Evolutionary conservation across 148 eudicot species (phyloP).

Genomic region (Nyssa sinensis): DNA sequence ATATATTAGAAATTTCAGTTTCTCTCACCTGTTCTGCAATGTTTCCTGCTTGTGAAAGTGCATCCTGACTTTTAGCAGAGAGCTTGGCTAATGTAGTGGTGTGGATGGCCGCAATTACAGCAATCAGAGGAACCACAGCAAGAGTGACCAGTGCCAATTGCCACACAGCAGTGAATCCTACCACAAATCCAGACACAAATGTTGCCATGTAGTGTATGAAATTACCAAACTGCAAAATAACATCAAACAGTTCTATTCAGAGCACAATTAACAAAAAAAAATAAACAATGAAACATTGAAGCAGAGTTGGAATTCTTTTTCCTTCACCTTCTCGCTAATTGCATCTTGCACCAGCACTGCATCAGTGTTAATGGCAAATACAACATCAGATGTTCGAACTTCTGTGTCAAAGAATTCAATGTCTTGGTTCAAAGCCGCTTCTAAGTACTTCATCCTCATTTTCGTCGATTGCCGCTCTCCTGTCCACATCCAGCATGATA

Average conservation of each 20-base stretch:
- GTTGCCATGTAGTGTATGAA: conserved; percentile 97
- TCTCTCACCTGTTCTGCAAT: conserved; percentile 83
- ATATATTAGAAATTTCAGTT: too few species aligned
- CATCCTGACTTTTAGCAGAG: conserved; percentile 79
- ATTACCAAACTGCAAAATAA: conserved; percentile 84
- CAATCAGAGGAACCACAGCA: conserved; percentile 92
- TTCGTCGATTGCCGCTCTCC: conserved; percentile 96
- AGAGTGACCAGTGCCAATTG: conserved; percentile 90
- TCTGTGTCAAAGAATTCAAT: conserved; percentile 90
- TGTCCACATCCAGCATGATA: conserved; percentile 99
- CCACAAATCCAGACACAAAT: conserved; percentile 91
- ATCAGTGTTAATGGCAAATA: conserved; percentile 92
- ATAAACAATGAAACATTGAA: background rate
- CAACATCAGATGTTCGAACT: conserved; percentile 90
- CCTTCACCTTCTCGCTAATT: conserved; percentile 91
- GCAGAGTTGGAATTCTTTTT: background rate
- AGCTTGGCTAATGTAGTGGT: conserved; percentile 68
- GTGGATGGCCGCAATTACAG: conserved; percentile 84
- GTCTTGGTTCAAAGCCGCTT: conserved; percentile 94
- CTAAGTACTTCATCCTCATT: conserved; percentile 93
- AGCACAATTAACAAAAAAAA: background rate
- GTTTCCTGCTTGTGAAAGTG: conserved; percentile 93
- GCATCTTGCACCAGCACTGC: conserved; percentile 99
- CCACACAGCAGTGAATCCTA: conserved; percentile 99
- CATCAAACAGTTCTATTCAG: background rate